These are phyloP conservation scores for Penicillium corylophilum DNA, from an alignment of 2,329 filamentous ascomycete species.

Conservation along the genomic window DNA sequence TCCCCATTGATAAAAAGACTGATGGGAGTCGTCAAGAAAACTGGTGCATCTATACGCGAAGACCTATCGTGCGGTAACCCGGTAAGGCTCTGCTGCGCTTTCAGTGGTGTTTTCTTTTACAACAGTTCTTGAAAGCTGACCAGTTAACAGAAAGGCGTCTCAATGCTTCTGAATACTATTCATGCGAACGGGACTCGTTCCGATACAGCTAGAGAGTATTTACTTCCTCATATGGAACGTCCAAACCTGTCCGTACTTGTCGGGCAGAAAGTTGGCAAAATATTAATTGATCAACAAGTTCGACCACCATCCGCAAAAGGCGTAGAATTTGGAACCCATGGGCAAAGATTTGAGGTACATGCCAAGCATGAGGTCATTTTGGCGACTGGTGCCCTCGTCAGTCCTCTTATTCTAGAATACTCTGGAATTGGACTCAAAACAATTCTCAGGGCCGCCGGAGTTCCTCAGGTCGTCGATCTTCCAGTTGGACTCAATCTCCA, in stretches of 20 bases:
- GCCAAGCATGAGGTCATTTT: neutral
- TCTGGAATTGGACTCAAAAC: neutral
- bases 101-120: no score
- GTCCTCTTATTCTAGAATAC: neutral
- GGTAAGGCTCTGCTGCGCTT: neutral
- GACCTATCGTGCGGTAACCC: neutral
- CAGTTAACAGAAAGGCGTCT: neutral
- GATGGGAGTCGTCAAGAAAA: neutral
- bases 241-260: neutral
- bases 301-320: neutral
- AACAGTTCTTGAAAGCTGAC: no score
- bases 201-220: neutral
- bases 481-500: neutral
- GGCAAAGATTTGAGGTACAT: neutral
- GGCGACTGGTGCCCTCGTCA: neutral
- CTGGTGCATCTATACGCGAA: neutral
- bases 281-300: neutral
- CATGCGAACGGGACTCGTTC: neutral
- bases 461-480: neutral
- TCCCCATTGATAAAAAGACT: no score
- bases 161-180: neutral
- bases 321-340: neutral
- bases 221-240: neutral
- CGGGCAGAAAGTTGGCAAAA: neutral
- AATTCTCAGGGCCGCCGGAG: neutral